phyloP scores from a whole-genome alignment of 139 green algal genomes.

The Gonium pectorale region DNA sequence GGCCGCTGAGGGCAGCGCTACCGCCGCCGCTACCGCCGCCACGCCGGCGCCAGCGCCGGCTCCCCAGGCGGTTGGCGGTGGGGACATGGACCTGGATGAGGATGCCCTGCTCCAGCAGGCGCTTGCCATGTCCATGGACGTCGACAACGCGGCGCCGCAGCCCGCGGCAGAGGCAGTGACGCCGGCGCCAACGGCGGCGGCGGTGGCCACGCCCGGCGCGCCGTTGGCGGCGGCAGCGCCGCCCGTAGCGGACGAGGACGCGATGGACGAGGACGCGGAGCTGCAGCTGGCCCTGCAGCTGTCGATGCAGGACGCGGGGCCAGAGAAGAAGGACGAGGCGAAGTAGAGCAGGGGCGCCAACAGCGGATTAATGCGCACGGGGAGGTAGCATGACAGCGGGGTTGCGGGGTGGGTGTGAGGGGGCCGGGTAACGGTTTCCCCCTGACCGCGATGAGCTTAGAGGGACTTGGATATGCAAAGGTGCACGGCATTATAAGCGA shows the following conservation, averaged over 20 bases:
- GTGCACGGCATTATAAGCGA: too few relatives aligned
- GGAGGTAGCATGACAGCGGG: too few relatives aligned
- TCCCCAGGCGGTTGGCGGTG: constrained; percentile 39
- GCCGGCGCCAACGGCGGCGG: constrained; percentile 22
- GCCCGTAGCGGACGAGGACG: constrained; percentile 50
- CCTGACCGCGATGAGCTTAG: too few relatives aligned
- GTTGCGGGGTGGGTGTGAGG: too few relatives aligned
- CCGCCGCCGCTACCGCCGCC: constrained; percentile 20
- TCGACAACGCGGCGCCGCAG: constrained; percentile 34
- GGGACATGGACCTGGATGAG: constrained; percentile 74
- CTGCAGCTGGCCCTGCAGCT: constrained; percentile 73
- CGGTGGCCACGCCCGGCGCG: constrained; percentile 44
- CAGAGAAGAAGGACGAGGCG: constrained; percentile 5
- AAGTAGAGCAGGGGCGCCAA: too few relatives aligned
- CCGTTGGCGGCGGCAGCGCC: constrained; percentile 24
- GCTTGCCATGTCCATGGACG: constrained; percentile 95
- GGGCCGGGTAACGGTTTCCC: too few relatives aligned
- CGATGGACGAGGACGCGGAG: constrained; percentile 71
- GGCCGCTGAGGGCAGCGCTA: constrained; percentile 39
- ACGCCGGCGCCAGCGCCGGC: constrained; percentile 38
- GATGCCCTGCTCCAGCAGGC: constrained; percentile 77
- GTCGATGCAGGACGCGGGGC: constrained; percentile 72
- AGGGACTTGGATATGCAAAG: too few relatives aligned
- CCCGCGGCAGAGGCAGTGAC: background rate
- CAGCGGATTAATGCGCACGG: too few relatives aligned